Percentiles rank a stretch among this genome's conserved stretches.
Evolutionary conservation across 2,329 filamentous ascomycete species (phyloP).

Genomic region (Fusarium xylarioides): DNA sequence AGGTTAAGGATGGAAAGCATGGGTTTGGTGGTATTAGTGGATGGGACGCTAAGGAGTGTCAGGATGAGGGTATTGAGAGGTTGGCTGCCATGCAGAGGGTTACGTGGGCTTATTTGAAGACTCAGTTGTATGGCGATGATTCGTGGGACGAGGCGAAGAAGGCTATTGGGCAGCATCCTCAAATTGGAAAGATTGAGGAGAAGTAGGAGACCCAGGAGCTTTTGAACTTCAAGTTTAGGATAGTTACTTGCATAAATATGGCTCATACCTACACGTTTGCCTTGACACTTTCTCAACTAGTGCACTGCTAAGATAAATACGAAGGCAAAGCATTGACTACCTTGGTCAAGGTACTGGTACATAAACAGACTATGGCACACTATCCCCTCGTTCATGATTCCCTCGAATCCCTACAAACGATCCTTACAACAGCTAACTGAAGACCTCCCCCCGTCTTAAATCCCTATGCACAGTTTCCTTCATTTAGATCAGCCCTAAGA

Average conservation of each 20-base stretch:
- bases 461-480: neutral
- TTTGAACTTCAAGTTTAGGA: too few species aligned
- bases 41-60: slow-evolving; percentile 40
- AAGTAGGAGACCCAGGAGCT: neutral
- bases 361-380: neutral
- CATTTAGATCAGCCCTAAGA: neutral
- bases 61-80: slow-evolving; percentile 39
- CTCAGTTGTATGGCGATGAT: slow-evolving; percentile 28
- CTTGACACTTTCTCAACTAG: too few species aligned
- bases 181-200: slow-evolving; percentile 35
- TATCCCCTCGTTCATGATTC: too few species aligned
- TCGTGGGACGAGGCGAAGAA: slow-evolving; percentile 34
- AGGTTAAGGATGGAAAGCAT: slow-evolving; percentile 37
- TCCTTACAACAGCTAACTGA: rapidly evolving
- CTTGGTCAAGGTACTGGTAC: neutral
- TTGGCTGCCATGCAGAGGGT: slow-evolving; percentile 36
- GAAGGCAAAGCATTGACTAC: too few species aligned
- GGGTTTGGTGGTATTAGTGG: slow-evolving; percentile 41
- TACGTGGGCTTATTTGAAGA: slow-evolving; percentile 39
- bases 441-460: neutral
- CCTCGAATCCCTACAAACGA: rapidly evolving
- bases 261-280: too few species aligned
- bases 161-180: slow-evolving; percentile 10
- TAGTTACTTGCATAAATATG: too few species aligned
- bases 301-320: too few species aligned